Conservation (phyloP, 495 filamentous ascomycete species). For the Rostrohypoxylon terebratum region DNA sequence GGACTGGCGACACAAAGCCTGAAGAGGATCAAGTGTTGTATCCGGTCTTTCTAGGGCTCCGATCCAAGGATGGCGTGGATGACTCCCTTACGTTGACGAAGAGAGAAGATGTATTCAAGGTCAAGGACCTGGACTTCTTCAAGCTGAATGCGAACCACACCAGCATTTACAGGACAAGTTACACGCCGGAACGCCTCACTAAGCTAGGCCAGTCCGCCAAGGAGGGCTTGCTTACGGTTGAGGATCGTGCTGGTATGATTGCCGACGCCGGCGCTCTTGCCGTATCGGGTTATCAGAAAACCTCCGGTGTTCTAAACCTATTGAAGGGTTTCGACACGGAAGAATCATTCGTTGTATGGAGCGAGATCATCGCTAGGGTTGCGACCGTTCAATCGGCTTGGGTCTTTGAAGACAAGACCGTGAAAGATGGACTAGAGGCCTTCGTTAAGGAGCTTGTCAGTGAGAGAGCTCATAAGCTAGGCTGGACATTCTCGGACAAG, state of each 20-base stretch:
- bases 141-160: constrained; percentile 84
- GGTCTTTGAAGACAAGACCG: constrained; percentile 84
- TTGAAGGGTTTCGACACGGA: constrained; percentile 87
- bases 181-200: constrained; percentile 72
- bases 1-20: constrained; percentile 81
- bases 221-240: constrained; percentile 84
- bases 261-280: constrained; percentile 94
- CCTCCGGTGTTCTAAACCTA: constrained; percentile 86
- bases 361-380: constrained; percentile 84
- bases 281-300: constrained; percentile 90
- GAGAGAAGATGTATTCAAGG: constrained; percentile 78
- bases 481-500: constrained; percentile 85
- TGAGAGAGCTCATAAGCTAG: constrained; percentile 82
- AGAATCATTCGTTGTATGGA: constrained; percentile 93
- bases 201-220: constrained; percentile 88
- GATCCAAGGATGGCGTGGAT: constrained; percentile 73
- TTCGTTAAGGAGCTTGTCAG: constrained; percentile 83
- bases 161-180: constrained; percentile 78
- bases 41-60: constrained; percentile 77
- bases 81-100: constrained; percentile 72
- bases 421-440: constrained; percentile 78
- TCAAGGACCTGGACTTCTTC: constrained; percentile 75
- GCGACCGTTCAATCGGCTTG: constrained; percentile 81
- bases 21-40: constrained; percentile 84
- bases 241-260: constrained; percentile 95